Evolutionary conservation across 176 grass and related monocot species (phyloP).

Genomic region (Phoenix dactylifera): DNA sequence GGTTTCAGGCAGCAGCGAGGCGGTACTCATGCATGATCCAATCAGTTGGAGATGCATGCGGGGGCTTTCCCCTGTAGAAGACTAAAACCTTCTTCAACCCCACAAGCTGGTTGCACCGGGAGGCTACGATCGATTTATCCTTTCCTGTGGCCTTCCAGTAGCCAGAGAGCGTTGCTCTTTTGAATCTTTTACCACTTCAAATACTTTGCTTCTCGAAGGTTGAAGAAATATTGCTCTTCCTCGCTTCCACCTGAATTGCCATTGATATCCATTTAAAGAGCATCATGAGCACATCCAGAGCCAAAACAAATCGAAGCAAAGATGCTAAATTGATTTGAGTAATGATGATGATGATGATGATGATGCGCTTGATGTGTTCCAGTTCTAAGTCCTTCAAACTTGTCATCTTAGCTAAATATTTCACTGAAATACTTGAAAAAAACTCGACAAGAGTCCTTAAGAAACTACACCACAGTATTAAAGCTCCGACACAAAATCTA

Average conservation of each 20-base stretch:
- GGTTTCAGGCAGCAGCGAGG: conserved; percentile 24
- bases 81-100: conserved; percentile 57
- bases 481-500: too few species aligned
- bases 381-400: too few species aligned
- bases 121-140: conserved; percentile 31
- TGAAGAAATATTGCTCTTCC: conserved; percentile 71
- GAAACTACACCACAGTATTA: too few species aligned
- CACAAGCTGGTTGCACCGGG: conserved; percentile 33
- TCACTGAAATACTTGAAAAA: too few species aligned
- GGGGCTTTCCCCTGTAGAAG: conserved; percentile 33
- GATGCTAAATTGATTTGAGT: too few species aligned
- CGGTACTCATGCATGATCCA: conserved; percentile 94
- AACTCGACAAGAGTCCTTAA: too few species aligned
- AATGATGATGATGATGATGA: too few species aligned
- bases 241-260: conserved; percentile 25
- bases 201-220: conserved; percentile 27
- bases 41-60: conserved; percentile 24
- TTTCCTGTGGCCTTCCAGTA: conserved; percentile 66
- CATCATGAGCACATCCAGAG: too few species aligned
- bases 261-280: neutral
- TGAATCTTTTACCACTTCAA: conserved; percentile 14
- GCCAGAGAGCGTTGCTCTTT: conserved; percentile 29
- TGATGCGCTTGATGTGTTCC: too few species aligned
- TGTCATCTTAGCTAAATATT: too few species aligned
- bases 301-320: too few species aligned